Evolutionary conservation across 805 yeast species (phyloP).

Genomic region (Naumovozyma castellii): DNA sequence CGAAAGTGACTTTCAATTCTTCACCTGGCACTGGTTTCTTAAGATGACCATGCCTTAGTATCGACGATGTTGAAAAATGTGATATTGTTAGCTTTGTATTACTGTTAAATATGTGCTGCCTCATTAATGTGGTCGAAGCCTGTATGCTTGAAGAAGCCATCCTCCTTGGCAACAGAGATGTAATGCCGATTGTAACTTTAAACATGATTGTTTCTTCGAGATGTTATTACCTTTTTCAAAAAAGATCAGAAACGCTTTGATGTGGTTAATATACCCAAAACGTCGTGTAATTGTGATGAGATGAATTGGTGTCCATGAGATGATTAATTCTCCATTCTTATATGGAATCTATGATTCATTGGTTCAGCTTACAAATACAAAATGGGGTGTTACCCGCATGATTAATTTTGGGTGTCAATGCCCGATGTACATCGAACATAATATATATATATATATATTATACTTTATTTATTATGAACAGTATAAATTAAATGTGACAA

Average conservation of each 20-base stretch:
- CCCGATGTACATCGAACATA: too few species aligned
- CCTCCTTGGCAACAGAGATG: neutral
- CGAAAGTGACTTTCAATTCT: constrained; percentile 77
- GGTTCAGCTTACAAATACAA: constrained; percentile 1
- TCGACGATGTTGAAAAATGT: constrained; percentile 18
- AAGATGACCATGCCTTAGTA: constrained; percentile 64
- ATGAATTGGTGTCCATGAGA: neutral
- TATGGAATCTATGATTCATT: neutral
- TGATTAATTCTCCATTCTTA: neutral
- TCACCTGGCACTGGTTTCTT: constrained; percentile 90
- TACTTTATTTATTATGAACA: too few species aligned
- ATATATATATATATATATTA: too few species aligned
- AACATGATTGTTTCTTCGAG: neutral
- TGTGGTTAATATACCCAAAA: too few species aligned
- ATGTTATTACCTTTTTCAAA: too few species aligned
- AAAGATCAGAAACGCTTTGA: too few species aligned
- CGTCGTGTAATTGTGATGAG: neutral
- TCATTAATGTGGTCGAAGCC: neutral
- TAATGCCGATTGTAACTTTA: neutral
- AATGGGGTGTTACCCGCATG: neutral
- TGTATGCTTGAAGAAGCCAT: neutral
- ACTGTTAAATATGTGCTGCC: neutral
- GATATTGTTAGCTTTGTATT: neutral
- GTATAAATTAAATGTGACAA: neutral
- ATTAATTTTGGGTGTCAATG: neutral